phyloP scores from a whole-genome alignment of 805 yeast species.

The Saccharomycopsis fodiens region DNA sequence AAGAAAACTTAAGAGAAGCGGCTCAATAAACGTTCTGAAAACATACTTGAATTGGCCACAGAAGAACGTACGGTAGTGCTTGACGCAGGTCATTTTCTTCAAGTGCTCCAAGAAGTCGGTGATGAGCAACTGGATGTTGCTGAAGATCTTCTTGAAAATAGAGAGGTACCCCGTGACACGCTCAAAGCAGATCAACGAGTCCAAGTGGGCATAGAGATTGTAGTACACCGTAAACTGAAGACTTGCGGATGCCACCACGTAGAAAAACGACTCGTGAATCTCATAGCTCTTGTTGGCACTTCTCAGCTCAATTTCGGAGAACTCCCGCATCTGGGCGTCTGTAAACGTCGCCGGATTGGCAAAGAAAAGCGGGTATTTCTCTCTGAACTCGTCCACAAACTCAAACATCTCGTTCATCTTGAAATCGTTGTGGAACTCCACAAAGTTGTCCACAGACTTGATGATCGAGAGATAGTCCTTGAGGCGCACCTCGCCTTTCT shows the following conservation, averaged over 20 bases:
- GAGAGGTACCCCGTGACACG: slow-evolving; percentile 8
- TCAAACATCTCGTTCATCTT: slow-evolving; percentile 15
- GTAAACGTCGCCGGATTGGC: slow-evolving; percentile 1
- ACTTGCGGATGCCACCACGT: slow-evolving; percentile 22
- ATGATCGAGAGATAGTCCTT: slow-evolving; percentile 17
- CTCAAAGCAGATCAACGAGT: slow-evolving; percentile 15
- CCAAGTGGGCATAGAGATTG: slow-evolving; percentile 11
- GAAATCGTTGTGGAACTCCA: slow-evolving; percentile 18
- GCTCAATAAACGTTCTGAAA: slow-evolving; percentile 11
- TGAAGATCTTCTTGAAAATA: slow-evolving; percentile 18
- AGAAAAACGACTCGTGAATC: slow-evolving; percentile 16
- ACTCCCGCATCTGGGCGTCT: slow-evolving; percentile 9
- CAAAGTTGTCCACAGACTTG: slow-evolving; percentile 16
- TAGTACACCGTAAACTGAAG: slow-evolving; percentile 17
- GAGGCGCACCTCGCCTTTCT: slow-evolving; percentile 3
- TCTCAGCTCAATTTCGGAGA: slow-evolving; percentile 8
- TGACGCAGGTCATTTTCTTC: slow-evolving; percentile 6
- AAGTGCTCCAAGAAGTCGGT: slow-evolving; percentile 2
- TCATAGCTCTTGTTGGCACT: slow-evolving; percentile 16
- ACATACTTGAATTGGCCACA: slow-evolving; percentile 10
- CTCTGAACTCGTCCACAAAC: slow-evolving; percentile 17
- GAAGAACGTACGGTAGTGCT: slow-evolving; percentile 17
- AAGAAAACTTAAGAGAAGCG: slow-evolving; percentile 11
- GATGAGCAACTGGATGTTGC: slow-evolving; percentile 10
- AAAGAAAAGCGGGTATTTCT: slow-evolving; percentile 15